Conservation (phyloP, 148 eudicot species). For the Rhododendron mucronatum region DNA sequence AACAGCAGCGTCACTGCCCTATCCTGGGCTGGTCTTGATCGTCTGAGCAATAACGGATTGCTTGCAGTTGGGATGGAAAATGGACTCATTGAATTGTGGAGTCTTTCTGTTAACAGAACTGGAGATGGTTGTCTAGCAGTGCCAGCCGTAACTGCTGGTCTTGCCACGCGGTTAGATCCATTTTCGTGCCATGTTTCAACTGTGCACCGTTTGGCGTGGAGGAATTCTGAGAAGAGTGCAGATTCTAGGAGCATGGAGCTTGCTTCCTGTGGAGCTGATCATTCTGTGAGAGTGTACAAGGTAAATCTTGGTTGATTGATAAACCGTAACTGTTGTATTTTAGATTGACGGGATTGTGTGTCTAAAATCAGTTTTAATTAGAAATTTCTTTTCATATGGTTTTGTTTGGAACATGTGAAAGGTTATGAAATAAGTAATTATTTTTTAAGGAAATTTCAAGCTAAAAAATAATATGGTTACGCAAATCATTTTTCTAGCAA, state of each 20-base stretch:
- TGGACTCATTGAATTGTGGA: conserved; percentile 80
- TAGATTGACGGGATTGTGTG: neutral
- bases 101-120: conserved; percentile 26
- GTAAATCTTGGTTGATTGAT: conserved; percentile 28
- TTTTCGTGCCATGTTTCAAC: conserved; percentile 73
- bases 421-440: too few relatives aligned
- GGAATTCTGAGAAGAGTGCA: conserved; percentile 37
- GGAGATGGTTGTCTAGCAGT: conserved; percentile 19
- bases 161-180: conserved; percentile 46
- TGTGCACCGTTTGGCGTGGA: conserved; percentile 79
- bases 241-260: conserved; percentile 47
- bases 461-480: too few relatives aligned
- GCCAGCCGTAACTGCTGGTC: conserved; percentile 29
- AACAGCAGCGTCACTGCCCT: conserved; percentile 72
- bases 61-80: conserved; percentile 87
- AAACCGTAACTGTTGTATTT: neutral
- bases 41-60: conserved; percentile 43
- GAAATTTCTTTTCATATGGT: neutral
- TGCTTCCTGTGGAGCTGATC: conserved; percentile 95
- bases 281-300: conserved; percentile 68
- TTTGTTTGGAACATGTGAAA: neutral
- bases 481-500: too few relatives aligned
- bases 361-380: neutral
- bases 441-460: too few relatives aligned
- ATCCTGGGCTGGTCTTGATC: conserved; percentile 74